These are phyloP conservation scores for Tolypocladium cylindrosporum DNA, from an alignment of 2,329 filamentous ascomycete species.

Conservation along the genomic window DNA sequence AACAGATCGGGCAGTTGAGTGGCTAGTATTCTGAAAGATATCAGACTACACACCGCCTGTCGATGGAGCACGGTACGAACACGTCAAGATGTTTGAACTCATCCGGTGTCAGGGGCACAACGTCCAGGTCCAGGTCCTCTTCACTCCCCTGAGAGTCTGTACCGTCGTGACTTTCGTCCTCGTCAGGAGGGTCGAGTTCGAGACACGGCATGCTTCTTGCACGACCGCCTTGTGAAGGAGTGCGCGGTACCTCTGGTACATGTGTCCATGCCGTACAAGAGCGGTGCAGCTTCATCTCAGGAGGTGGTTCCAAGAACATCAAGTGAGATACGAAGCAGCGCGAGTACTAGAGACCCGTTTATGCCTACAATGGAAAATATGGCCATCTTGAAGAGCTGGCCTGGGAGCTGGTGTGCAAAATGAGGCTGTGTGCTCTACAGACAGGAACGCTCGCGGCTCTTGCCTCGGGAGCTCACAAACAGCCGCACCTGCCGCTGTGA, in stretches of 20 bases:
- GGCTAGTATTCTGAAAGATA: slow-evolving; percentile 9
- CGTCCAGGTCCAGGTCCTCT: background rate
- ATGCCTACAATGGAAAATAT: background rate
- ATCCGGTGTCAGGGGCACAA: slow-evolving; percentile 4
- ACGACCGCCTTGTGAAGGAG: background rate
- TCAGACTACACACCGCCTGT: background rate
- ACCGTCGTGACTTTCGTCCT: background rate
- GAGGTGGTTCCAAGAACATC: background rate
- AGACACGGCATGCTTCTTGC: background rate
- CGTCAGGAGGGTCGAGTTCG: background rate
- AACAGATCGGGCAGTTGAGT: slow-evolving; percentile 2
- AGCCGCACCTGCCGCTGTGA: background rate
- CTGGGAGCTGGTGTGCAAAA: background rate
- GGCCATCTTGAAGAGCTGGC: background rate
- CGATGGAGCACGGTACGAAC: slow-evolving; percentile 2
- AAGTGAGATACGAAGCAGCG: background rate
- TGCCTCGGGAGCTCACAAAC: background rate
- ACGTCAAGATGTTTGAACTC: slow-evolving; percentile 7
- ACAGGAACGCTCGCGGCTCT: background rate
- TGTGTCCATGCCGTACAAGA: background rate
- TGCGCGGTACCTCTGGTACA: background rate
- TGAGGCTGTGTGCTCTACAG: background rate
- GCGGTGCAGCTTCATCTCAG: background rate
- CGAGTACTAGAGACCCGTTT: too few species aligned
- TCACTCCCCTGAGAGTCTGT: too few species aligned